Conservation (phyloP, 106 monocot genomes). For the Ottelia alismoides region DNA sequence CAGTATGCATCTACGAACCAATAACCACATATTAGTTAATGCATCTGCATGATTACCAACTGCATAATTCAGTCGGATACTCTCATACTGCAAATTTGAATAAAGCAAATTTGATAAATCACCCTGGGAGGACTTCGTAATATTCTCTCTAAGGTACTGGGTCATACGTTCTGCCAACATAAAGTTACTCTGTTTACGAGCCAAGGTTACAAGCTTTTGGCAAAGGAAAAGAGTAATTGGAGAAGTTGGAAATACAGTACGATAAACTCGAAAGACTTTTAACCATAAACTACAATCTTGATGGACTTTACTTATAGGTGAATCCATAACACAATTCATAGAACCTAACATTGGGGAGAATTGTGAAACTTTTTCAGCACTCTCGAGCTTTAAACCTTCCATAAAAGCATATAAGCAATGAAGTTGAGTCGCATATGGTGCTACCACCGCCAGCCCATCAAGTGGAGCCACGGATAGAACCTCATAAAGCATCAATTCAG, state of each 20-base stretch:
- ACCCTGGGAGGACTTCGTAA: conserved; percentile 28
- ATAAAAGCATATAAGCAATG: conserved; percentile 73
- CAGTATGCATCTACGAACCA: conserved; percentile 31
- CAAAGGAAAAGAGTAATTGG: conserved; percentile 43
- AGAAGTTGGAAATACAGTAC: conserved; percentile 48
- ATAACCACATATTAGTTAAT: conserved; percentile 55
- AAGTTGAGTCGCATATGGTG: conserved; percentile 57
- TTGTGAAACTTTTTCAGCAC: conserved; percentile 14
- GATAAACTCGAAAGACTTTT: conserved; percentile 71
- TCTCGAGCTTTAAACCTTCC: conserved; percentile 24
- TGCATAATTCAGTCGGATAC: conserved; percentile 54
- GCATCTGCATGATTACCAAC: conserved; percentile 71
- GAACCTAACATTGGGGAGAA: conserved; percentile 23
- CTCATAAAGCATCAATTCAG: conserved; percentile 74
- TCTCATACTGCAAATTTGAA: conserved; percentile 56
- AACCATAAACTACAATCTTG: conserved; percentile 92
- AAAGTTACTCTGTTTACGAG: conserved; percentile 89
- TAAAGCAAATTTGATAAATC: conserved; percentile 29
- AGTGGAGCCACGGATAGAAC: conserved; percentile 65
- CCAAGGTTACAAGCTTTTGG: conserved; percentile 54
- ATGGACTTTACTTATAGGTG: conserved; percentile 45
- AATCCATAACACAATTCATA: conserved; percentile 33
- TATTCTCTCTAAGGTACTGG: conserved; percentile 44
- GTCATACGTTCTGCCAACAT: conserved; percentile 62
- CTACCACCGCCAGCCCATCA: conserved; percentile 60